These are phyloP conservation scores for Debaryomyces castellii DNA, from an alignment of 805 yeast species.

Conservation along the genomic window DNA sequence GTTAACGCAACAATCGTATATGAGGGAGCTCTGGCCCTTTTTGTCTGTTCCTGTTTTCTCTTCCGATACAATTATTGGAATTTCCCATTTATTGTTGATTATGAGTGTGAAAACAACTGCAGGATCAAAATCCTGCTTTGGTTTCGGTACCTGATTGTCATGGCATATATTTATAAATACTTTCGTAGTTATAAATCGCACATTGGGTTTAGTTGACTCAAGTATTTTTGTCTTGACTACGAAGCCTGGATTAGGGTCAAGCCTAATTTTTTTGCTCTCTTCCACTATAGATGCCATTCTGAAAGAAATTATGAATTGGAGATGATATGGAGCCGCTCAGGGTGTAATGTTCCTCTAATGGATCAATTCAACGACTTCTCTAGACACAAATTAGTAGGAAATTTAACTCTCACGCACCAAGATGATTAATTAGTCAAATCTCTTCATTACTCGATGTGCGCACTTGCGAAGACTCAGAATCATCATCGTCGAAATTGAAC, in stretches of 20 bases:
- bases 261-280: constrained; percentile 16
- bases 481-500: constrained; percentile 21
- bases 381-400: too few relatives aligned
- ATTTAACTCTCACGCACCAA: not conserved
- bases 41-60: constrained; percentile 63
- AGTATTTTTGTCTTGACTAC: constrained; percentile 66
- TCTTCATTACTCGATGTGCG: not conserved
- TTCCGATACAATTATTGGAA: constrained; percentile 72
- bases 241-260: constrained; percentile 64
- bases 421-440: not conserved
- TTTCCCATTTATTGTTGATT: constrained; percentile 76
- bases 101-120: constrained; percentile 59
- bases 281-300: constrained; percentile 6
- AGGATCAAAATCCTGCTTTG: constrained; percentile 54
- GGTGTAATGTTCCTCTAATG: too few relatives aligned
- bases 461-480: not conserved
- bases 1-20: constrained; percentile 80
- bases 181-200: constrained; percentile 46
- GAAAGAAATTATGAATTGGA: too few relatives aligned
- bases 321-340: too few relatives aligned
- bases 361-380: too few relatives aligned
- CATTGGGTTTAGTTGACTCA: constrained; percentile 25
- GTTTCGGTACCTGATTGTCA: constrained; percentile 63
- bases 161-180: constrained; percentile 79
- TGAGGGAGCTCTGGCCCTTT: constrained; percentile 61